phyloP scores from a whole-genome alignment of 306 rosid species.

The Begonia fuchsioides region DNA sequence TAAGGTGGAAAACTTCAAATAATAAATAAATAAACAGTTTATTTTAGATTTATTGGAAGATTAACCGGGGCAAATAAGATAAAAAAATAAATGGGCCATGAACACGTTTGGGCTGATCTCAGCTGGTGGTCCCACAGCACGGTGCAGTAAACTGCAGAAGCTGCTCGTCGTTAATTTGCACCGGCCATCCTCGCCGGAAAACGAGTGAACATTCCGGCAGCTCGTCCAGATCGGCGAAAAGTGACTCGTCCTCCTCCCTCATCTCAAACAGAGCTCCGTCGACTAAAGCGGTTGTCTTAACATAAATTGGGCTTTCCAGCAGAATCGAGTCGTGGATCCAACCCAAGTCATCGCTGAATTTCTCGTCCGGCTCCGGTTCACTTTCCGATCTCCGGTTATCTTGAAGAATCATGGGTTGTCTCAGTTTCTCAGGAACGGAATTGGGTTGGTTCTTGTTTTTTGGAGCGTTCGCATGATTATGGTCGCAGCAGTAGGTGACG shows the following conservation, averaged over 20 bases:
- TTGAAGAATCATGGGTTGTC: not conserved
- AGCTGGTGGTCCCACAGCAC: not conserved
- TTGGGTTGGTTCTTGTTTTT: conserved; percentile 21
- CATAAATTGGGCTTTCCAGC: conserved; percentile 45
- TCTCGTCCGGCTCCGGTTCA: conserved; percentile 19
- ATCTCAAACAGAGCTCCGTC: conserved; percentile 33
- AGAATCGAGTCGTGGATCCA: conserved; percentile 68
- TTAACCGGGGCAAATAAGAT: too few relatives aligned
- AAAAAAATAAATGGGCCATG: not conserved
- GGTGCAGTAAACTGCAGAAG: not conserved
- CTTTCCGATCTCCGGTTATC: not conserved
- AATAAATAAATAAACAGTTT: too few relatives aligned
- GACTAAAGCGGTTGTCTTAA: conserved; percentile 8
- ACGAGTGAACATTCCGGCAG: conserved; percentile 72
- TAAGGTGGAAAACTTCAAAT: too few relatives aligned
- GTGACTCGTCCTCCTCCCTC: conserved; percentile 78
- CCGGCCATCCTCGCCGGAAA: conserved; percentile 33
- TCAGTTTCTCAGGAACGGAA: conserved; percentile 1
- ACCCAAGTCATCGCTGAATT: conserved; percentile 35
- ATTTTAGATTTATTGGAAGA: too few relatives aligned
- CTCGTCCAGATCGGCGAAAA: conserved; percentile 86
- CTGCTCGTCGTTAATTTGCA: not conserved
- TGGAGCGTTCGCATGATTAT: conserved; percentile 74
- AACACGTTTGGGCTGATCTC: not conserved
- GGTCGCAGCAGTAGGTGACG: conserved; percentile 74